These are phyloP conservation scores for Malassezia sympodialis DNA, from an alignment of 1,284 basidiomycete genomes.

Conservation along the genomic window DNA sequence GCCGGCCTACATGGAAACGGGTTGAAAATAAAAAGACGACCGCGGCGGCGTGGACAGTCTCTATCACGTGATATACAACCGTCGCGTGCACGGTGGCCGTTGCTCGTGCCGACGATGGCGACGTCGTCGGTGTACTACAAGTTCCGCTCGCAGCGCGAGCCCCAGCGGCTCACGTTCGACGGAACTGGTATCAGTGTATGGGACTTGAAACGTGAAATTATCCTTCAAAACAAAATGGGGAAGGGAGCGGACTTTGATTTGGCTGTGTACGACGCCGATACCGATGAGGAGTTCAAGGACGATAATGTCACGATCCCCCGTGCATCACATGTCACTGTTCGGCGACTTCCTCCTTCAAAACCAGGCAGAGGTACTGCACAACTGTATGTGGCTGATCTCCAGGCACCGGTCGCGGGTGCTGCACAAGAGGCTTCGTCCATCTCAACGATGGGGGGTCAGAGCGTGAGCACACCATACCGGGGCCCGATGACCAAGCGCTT, in stretches of 20 bases:
- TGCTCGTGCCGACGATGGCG: constrained; percentile 27
- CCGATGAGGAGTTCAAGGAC: constrained; percentile 66
- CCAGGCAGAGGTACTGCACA: constrained; percentile 86
- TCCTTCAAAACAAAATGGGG: constrained; percentile 84
- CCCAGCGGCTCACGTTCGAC: constrained; percentile 90
- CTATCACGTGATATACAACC: constrained; percentile 7
- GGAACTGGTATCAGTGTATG: constrained; percentile 97
- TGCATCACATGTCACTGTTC: constrained; percentile 84
- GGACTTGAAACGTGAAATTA: constrained; percentile 97
- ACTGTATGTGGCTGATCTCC: constrained; percentile 61
- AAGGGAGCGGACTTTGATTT: constrained; percentile 97
- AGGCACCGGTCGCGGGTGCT: constrained; percentile 12
- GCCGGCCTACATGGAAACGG: not conserved
- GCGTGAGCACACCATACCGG: constrained; percentile 19
- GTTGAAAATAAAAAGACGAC: not conserved
- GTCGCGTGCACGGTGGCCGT: not conserved
- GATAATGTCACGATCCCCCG: constrained; percentile 83
- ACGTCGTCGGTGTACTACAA: constrained; percentile 76
- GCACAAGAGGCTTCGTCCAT: constrained; percentile 19
- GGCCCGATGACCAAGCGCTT: constrained; percentile 71
- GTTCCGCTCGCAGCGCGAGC: constrained; percentile 88
- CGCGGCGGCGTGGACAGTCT: not conserved
- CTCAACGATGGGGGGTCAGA: constrained; percentile 12
- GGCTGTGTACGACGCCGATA: constrained; percentile 56
- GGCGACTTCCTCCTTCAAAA: constrained; percentile 70